phyloP scores from a whole-genome alignment of 2,329 filamentous ascomycete genomes.

The Arthrobotrys musiformis region DNA sequence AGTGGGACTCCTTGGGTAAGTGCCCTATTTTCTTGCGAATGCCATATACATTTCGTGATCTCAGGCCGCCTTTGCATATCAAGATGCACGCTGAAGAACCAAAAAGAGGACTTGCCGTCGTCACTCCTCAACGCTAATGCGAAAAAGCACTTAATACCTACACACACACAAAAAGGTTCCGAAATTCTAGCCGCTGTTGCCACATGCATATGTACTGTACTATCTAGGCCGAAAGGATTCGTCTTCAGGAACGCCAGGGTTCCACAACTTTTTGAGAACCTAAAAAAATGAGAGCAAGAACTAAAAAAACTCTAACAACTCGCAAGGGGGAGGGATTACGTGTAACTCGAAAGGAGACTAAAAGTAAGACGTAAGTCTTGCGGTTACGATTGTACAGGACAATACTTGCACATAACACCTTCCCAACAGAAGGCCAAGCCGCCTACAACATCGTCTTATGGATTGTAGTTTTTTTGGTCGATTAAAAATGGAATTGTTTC shows the following conservation, averaged over 20 bases:
- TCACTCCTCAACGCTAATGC: background rate
- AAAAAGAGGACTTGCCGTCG: constrained; percentile 5
- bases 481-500: background rate
- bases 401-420: too few relatives aligned
- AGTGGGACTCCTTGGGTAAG: background rate
- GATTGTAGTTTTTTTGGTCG: too few relatives aligned
- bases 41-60: background rate
- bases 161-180: constrained; percentile 1
- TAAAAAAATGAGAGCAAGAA: background rate
- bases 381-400: background rate
- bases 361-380: background rate
- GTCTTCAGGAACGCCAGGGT: constrained; percentile 34
- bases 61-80: constrained; percentile 12
- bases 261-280: constrained; percentile 25
- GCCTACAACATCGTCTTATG: background rate
- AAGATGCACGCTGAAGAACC: background rate
- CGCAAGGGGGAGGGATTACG: constrained; percentile 33
- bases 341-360: constrained; percentile 16
- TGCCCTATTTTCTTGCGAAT: constrained; percentile 12
- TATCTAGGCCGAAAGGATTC: constrained; percentile 42
- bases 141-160: constrained; percentile 12
- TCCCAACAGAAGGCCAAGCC: background rate
- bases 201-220: constrained; percentile 1
- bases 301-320: constrained; percentile 7
- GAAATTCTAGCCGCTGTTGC: constrained; percentile 42